Evolutionary conservation across 2,329 filamentous ascomycete species (phyloP), one percentile per base, ranked within the genome.

Genomic region (Diaporthe humulicola): DNA sequence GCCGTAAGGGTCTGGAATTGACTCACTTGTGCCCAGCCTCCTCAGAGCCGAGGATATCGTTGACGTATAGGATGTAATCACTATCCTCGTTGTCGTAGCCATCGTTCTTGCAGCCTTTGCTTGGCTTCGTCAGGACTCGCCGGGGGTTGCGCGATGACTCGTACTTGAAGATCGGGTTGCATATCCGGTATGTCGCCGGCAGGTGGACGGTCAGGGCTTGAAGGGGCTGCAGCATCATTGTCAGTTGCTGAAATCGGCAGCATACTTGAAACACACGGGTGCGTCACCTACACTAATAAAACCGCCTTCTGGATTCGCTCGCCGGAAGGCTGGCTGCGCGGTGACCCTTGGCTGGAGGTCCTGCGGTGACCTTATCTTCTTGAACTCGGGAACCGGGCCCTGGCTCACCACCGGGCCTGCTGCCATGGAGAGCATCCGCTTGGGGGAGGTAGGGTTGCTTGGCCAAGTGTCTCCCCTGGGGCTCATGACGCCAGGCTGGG

Each of bases 81-180:
- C 97, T 98, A 79, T 99, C 97, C 83, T 99, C 97, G 79, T 99
- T 99, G 82, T 99, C 97, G 81, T 97, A 99, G 5, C 97, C 97
- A 86, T 99, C 97, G 81, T 99, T 99, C 89, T 99, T 99, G 77
- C 94, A 91, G 19, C 97, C 97, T 86, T 99, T 99, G 90, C 97
- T 98, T 10, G 97, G 97, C 85, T 99, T 99, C 22, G 97, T 99
- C 78, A 99, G 89, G 67, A 99, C 97, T 83, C 97, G 91, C 76
- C 97, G 94, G 52, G 97, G 97, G 82, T 99, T 99, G 78, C 97
- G 92, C 71, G 97, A 98, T 22, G 97, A 98, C 83, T 99, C 97
- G 86, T 99, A 99, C 87, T 99, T 98, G 89, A 99, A 99, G 80
- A 91, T 93, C 4, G 96, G 96, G 83, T 99, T 99, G 88, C 97